Evolutionary conservation across 805 yeast genomes (phyloP), one percentile per base, ranked within the genome.

Genomic region (Kluyveromyces wickerhamii): DNA sequence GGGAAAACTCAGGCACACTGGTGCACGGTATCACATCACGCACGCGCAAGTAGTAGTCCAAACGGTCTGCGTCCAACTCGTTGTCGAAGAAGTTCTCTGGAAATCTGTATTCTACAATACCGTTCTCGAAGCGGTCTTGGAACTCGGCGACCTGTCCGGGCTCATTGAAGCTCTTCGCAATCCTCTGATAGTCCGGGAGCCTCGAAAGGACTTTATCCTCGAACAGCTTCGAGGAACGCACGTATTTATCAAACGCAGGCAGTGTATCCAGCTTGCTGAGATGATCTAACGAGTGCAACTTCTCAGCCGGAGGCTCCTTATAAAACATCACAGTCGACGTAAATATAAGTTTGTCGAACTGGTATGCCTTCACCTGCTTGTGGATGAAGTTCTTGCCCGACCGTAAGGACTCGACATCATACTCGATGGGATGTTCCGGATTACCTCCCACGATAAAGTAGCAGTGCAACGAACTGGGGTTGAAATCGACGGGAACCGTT

Each of bases 381-480:
- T 74, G 71, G 21, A 67, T 60, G 36, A 67, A 71, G 35, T 68
- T 68, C 27, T 65, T 70, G 7, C 78, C 79, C 27, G 71, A 71
- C 34, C 74, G 63, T 16, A 78, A 49, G 27, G 62, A 63, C 13
- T 54, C 57, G 5, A 82, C 87, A 22, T 66, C 59, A 52, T 77
- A 82, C 7, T 57, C 57, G 44, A 77, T 67, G 12, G 71, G 70
- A 1, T 57, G 41, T 1, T 47, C 45, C 0, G 69, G 63, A 26
- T 65, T 57, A 0, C 82, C 86, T 1, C 79, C 72, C 11, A 60
- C 54, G 6, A 80, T 51, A 47, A 80, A 80, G 51, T 72, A 76
- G 12, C 77, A 67, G 49, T 79, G 87, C 37, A 77, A 57, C 8
- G 84, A 71, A 21, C 71, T 66, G 1, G 87, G 86, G 19, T 59